These are phyloP conservation scores for Cinnamomum chago DNA, from an alignment of 164 flowering plant genomes.

Conservation along the genomic window DNA sequence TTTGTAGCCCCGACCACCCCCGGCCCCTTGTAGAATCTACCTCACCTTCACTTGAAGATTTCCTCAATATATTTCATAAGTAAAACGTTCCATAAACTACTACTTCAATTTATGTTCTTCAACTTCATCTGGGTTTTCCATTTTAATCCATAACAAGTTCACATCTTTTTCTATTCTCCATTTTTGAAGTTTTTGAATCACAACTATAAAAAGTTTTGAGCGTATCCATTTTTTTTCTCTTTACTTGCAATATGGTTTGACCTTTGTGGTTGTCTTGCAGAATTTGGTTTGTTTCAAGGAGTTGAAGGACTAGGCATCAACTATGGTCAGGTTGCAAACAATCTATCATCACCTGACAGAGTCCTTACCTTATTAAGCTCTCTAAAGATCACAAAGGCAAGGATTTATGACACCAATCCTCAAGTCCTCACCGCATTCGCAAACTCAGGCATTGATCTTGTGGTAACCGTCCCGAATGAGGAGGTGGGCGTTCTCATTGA, in stretches of 20 bases:
- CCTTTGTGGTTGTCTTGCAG: constrained; percentile 17
- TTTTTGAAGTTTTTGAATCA: not conserved
- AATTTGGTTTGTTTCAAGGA: constrained; percentile 24
- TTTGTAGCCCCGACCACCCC: too few species aligned
- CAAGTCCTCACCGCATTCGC: constrained; percentile 67
- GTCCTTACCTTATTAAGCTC: constrained; percentile 53
- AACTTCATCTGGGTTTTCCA: not conserved
- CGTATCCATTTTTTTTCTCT: not conserved
- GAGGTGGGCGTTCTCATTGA: constrained; percentile 41
- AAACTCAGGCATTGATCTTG: constrained; percentile 62
- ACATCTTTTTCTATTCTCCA: not conserved
- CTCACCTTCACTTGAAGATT: not conserved
- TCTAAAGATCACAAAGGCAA: constrained; percentile 50
- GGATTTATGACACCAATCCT: constrained; percentile 95
- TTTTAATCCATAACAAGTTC: not conserved
- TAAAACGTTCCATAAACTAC: not conserved
- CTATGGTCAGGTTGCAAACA: constrained; percentile 86
- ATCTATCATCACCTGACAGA: constrained; percentile 64
- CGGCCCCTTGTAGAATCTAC: not conserved
- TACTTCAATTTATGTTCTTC: not conserved
- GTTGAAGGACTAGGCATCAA: constrained; percentile 73
- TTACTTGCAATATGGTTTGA: not conserved
- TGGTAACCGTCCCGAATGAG: constrained; percentile 65
- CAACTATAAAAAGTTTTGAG: too few species aligned
- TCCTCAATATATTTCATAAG: not conserved